Evolutionary conservation across 805 yeast species (phyloP), one percentile per base, ranked within the genome.

Genomic region (Phaffomyces thermotolerans): DNA sequence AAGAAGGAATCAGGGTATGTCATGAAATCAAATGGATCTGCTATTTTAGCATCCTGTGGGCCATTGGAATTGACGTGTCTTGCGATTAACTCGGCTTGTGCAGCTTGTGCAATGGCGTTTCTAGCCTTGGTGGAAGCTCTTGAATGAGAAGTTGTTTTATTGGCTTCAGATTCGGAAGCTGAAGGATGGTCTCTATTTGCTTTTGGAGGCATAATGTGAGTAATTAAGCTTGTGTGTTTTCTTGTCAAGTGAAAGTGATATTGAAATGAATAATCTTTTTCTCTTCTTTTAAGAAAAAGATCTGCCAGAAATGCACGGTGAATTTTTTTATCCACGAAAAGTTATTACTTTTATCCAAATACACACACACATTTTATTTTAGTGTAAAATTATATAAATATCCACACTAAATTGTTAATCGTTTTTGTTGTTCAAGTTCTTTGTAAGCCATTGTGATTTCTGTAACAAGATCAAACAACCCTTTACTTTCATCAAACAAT

Each of bases 61-160:
- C 89, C 90, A 54, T 84, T 84, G 22, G 84, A 76, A 51, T 83
- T 74, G 34, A 84, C 78, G 59, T 84, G 87, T 47, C 77, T 78
- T n/a, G 77, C 69, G 5, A 81, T 65, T 37, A 73, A 75, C 49
- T 81, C 84, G 46, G 79, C 84, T 52, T 83, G 88, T 17, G 81
- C 83, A 36, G 82, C 87, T 35, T 78, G 80, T 3, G 79, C 73
- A 4, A 77, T 75, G 27, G 79, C 78, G 45, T 75, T 71, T 47
- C 83, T 69, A 13, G 81, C 78, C 52, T 79, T 78, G 24, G 78
- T 69, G n/a, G 76, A 69, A 1, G 77, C 68, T 44, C 81, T 64
- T 10, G 62, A 53, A 32, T 41, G 49, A 9, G 39, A 23, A 17
- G 20, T 17, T 18, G 20, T 14, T 15, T 35, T 35, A 27, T 42